A percentile compares a stretch with the other conserved stretches of the same genome.
Evolutionary conservation across 257 asterid species (phyloP).

Genomic region (Echites panduratus): DNA sequence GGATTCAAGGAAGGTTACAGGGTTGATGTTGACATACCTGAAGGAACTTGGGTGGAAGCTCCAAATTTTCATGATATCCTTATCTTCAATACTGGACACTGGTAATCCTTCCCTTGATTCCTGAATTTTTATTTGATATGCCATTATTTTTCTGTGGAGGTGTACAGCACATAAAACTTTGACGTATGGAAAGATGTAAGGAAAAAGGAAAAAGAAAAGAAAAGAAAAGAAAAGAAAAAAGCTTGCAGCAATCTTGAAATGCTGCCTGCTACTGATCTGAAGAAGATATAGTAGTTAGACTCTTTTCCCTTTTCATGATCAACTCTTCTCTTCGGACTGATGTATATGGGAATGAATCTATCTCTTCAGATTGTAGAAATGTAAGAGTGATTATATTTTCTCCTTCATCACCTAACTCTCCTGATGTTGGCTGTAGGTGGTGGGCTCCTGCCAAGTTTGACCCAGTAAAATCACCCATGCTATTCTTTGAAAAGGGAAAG

Average conservation of each 20-base stretch:
- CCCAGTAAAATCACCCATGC: constrained; percentile 89
- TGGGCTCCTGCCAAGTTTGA: constrained; percentile 99
- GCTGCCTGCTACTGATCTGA: not conserved
- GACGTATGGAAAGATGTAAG: not conserved
- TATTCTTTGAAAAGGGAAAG: constrained; percentile 76
- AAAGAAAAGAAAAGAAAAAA: not conserved
- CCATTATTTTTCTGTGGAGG: not conserved
- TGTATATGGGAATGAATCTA: not conserved
- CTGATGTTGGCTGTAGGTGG: constrained; percentile 60
- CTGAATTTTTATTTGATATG: not conserved
- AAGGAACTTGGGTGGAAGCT: constrained; percentile 84
- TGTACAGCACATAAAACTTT: not conserved
- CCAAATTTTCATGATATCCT: constrained; percentile 70
- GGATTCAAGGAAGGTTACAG: constrained; percentile 91
- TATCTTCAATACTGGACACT: constrained; percentile 91
- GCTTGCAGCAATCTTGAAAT: not conserved
- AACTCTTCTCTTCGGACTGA: not conserved
- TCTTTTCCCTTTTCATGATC: not conserved
- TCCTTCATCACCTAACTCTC: constrained; percentile 13
- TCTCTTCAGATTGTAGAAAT: not conserved
- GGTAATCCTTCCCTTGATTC: constrained; percentile 37
- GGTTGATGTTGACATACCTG: constrained; percentile 85
- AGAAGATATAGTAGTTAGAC: not conserved
- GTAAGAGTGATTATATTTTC: not conserved
- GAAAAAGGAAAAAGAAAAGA: not conserved